Evolutionary conservation across 805 yeast species (phyloP).

Genomic region (Metschnikowia henanensis): DNA sequence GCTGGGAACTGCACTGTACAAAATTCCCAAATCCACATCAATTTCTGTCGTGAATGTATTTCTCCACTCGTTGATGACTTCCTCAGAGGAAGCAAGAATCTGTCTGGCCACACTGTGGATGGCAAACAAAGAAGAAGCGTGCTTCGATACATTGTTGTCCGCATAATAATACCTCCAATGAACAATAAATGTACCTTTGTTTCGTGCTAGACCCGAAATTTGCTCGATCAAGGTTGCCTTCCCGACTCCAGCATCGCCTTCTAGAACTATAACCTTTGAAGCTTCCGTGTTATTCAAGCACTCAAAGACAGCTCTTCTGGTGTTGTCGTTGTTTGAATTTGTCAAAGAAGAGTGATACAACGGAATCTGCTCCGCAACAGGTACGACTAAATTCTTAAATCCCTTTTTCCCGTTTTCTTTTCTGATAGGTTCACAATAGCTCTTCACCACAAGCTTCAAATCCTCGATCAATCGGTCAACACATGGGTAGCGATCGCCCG

Average conservation of each 20-base stretch:
- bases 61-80: constrained; percentile 40
- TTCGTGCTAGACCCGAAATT: constrained; percentile 33
- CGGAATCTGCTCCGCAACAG: constrained; percentile 6
- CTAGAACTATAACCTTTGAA: constrained; percentile 28
- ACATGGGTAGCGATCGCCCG: constrained; percentile 38
- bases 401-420: constrained; percentile 4
- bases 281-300: constrained; percentile 6
- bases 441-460: constrained; percentile 25
- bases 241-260: constrained; percentile 48
- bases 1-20: constrained; percentile 47
- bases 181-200: constrained; percentile 29
- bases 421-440: constrained; percentile 13
- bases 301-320: constrained; percentile 5
- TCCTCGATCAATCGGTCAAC: constrained; percentile 37
- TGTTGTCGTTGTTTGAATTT: neutral
- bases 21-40: constrained; percentile 41
- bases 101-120: constrained; percentile 41
- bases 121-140: constrained; percentile 37
- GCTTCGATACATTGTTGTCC: constrained; percentile 30
- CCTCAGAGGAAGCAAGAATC: constrained; percentile 38
- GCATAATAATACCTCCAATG: constrained; percentile 32
- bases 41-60: constrained; percentile 36
- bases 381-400: constrained; percentile 3
- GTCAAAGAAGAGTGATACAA: constrained; percentile 13
- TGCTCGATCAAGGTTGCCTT: constrained; percentile 44